These are phyloP conservation scores for Clonostachys rosea DNA, from an alignment of 2,329 filamentous ascomycete species.

Conservation along the genomic window DNA sequence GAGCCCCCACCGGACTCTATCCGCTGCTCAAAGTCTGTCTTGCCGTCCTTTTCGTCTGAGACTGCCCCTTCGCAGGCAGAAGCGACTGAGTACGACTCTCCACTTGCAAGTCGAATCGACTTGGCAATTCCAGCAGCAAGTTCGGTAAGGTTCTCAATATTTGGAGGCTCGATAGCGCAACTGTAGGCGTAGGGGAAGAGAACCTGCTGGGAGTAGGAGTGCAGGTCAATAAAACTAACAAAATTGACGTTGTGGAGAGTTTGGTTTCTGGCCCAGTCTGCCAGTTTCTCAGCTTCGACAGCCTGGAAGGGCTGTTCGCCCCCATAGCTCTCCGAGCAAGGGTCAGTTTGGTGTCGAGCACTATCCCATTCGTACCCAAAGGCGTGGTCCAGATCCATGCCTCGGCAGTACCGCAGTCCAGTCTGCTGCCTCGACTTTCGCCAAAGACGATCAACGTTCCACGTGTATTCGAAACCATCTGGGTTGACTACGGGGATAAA, in stretches of 20 bases:
- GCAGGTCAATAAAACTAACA: conserved; percentile 82
- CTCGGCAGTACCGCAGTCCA: conserved; percentile 74
- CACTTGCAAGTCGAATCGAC: conserved; percentile 76
- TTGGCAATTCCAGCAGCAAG: conserved; percentile 84
- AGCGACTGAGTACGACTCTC: conserved; percentile 70
- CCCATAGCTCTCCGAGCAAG: conserved; percentile 87
- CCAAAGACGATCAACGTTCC: conserved; percentile 89
- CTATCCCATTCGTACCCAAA: conserved; percentile 85
- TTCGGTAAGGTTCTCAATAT: conserved; percentile 88
- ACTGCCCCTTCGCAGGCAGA: conserved; percentile 85
- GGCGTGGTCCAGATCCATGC: conserved; percentile 82
- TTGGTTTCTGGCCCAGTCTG: conserved; percentile 79
- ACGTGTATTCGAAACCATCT: conserved; percentile 91
- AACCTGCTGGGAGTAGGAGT: conserved; percentile 93
- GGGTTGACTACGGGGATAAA: conserved; percentile 88
- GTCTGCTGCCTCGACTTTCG: conserved; percentile 90
- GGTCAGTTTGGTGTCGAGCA: conserved; percentile 60
- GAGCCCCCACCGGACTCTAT: conserved; percentile 78
- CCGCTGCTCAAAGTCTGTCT: conserved; percentile 22
- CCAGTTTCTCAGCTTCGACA: conserved; percentile 69
- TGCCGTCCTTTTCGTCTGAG: conserved; percentile 11
- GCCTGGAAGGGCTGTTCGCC: conserved; percentile 81
- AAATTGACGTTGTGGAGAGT: conserved; percentile 70
- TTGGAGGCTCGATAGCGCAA: conserved; percentile 73
- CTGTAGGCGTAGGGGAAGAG: conserved; percentile 89